Base-by-base conservation (phyloP, 148 eudicot genomes). In the Camellia sinensis region DNA sequence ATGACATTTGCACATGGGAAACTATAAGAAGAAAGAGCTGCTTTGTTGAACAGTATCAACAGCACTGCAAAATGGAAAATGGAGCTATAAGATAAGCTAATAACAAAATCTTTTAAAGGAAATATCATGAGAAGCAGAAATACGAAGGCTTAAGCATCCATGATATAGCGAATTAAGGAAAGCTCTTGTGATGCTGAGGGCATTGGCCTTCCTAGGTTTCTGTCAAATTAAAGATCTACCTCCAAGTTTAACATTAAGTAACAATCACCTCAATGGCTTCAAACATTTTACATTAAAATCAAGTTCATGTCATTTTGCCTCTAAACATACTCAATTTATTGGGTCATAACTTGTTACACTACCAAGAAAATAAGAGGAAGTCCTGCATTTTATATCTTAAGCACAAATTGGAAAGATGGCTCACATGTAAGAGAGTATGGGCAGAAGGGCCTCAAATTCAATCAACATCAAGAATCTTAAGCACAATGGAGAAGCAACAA, bases 1-100 rank as follows among this genome's bases (percentile, higher is more conserved):
- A 93, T 91, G 82, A 93, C 97, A 77, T 91, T 90, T 22, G 91
- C 97, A 83, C 86, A 82, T 68, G 97, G 97, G 76, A 93, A 93
- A 83, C 65, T 87, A 84, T 88, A 93, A 10, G 97, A 91, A 76
- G 97, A 93, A 76, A 93, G 89, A 56, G 97, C 97, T 63, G 97
- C 97, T 85, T 93, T 93, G 79, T 93, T 93, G 92, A 93, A 93
- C 84, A 93, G 48, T 59, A 93, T 81, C 91, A 93, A 83, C 61
- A 93, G 87, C 86, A 93, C 97, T 93, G 91, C 83, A 81, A 82
- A 80, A 76, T 40, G 48, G 46, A 69, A 70, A 63, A 56, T 21
- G 80, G 43, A 54, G 80, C 52, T 69, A 45, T 75, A 6, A 22
- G 22, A 69, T 4, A 29, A 29, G 37, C 37, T 29, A 29, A 29